Conservation (phyloP, 306 rosid species). For the Vigna radiata region DNA sequence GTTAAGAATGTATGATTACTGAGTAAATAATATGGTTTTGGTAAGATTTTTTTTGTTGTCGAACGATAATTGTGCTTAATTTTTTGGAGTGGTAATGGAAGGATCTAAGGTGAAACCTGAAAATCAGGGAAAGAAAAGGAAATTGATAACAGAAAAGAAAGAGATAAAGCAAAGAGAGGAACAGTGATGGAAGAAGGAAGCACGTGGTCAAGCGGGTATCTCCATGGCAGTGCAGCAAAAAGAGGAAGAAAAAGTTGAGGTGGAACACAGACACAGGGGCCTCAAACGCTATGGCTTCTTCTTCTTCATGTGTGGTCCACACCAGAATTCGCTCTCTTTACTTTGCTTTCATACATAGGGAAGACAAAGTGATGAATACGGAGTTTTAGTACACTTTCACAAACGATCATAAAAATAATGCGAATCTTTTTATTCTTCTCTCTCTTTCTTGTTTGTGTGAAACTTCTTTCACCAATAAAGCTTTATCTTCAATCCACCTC, state of each 20-base stretch:
- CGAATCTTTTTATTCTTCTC: no score
- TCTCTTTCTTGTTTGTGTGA: no score
- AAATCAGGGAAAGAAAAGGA: not conserved
- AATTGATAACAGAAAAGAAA: not conserved
- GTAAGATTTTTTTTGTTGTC: not conserved
- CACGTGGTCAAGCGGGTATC: conserved; percentile 21
- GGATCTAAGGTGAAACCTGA: not conserved
- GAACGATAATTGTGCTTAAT: not conserved
- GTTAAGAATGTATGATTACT: conserved; percentile 21
- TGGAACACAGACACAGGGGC: conserved; percentile 7
- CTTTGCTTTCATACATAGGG: no score
- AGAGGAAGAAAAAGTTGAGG: conserved; percentile 1
- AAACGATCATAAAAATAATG: no score
- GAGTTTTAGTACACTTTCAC: no score
- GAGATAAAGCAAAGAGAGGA: conserved; percentile 13
- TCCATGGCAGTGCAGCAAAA: not conserved
- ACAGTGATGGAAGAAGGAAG: not conserved
- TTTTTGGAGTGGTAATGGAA: not conserved
- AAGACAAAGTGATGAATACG: no score
- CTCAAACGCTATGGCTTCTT: not conserved
- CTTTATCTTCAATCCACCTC: no score
- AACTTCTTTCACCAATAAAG: no score
- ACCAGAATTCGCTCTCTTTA: conserved; percentile 32
- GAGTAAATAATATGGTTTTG: not conserved
- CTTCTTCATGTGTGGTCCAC: conserved; percentile 43